Evolutionary conservation across 2,329 filamentous ascomycete genomes (phyloP).

Genomic region (Thielaviopsis musarum): DNA sequence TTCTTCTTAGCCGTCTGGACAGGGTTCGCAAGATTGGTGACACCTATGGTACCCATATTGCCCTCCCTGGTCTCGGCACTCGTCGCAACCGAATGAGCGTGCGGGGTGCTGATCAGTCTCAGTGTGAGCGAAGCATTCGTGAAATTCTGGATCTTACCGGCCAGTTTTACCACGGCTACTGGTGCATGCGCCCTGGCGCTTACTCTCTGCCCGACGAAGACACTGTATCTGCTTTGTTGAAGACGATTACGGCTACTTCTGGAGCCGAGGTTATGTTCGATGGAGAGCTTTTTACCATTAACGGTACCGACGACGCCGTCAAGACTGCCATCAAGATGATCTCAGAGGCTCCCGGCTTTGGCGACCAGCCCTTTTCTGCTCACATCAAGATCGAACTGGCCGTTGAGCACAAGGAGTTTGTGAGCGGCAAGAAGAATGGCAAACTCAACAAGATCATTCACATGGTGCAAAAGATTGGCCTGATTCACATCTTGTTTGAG

Average conservation of each 20-base stretch:
- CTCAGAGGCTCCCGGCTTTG: slow-evolving; percentile 77
- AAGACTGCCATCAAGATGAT: slow-evolving; percentile 92
- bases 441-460: slow-evolving; percentile 91
- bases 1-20: slow-evolving; percentile 76
- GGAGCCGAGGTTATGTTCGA: slow-evolving; percentile 91
- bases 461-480: slow-evolving; percentile 83
- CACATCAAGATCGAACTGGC: slow-evolving; percentile 96
- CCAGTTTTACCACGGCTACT: slow-evolving; percentile 93
- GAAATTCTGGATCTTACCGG: slow-evolving; percentile 95
- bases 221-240: slow-evolving; percentile 44
- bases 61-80: slow-evolving; percentile 76
- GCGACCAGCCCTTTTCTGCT: slow-evolving; percentile 77
- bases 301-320: slow-evolving; percentile 88
- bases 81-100: slow-evolving; percentile 74
- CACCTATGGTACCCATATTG: slow-evolving; percentile 84
- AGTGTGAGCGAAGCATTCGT: slow-evolving; percentile 85
- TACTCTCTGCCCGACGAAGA: slow-evolving; percentile 7
- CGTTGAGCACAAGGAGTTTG: slow-evolving; percentile 98
- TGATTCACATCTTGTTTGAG: slow-evolving; percentile 97
- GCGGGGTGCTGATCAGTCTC: slow-evolving; percentile 81
- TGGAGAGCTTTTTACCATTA: slow-evolving; percentile 83
- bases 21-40: slow-evolving; percentile 98
- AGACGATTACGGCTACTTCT: slow-evolving; percentile 90
- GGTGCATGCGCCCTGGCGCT: slow-evolving; percentile 42
- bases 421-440: slow-evolving; percentile 98